phyloP scores from a whole-genome alignment of 2,329 filamentous ascomycete genomes.

The Zymoseptoria pseudotritici region DNA sequence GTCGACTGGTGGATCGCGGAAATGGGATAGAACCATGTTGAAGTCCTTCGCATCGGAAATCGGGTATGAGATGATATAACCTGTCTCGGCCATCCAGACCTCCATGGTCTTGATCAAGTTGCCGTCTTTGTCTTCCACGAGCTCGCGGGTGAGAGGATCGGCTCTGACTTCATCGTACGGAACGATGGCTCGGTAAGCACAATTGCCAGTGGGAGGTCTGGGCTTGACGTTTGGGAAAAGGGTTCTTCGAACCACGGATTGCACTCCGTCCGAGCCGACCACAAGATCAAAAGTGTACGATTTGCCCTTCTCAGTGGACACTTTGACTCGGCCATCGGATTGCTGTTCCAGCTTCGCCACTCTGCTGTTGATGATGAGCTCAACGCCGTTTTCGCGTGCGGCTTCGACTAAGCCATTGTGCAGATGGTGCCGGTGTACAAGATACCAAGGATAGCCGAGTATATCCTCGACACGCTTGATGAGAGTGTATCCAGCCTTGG shows the following conservation, averaged over 20 bases:
- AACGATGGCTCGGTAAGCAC: constrained; percentile 41
- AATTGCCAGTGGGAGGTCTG: constrained; percentile 34
- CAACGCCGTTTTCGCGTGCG: constrained; percentile 33
- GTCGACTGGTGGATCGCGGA: constrained; percentile 32
- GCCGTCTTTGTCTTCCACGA: constrained; percentile 23
- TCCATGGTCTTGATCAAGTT: constrained; percentile 38
- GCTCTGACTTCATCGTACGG: constrained; percentile 37
- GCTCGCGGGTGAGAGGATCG: constrained; percentile 33
- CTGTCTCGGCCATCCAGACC: constrained; percentile 36
- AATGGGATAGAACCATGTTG: constrained; percentile 42
- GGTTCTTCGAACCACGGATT: constrained; percentile 30
- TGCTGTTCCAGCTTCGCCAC: constrained; percentile 30
- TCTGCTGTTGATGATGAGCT: constrained; percentile 32
- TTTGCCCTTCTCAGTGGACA: constrained; percentile 25
- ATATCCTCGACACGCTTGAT: constrained; percentile 29
- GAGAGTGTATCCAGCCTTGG: constrained; percentile 32
- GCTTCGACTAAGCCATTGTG: constrained; percentile 38
- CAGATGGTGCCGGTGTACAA: constrained; percentile 43
- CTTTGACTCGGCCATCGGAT: constrained; percentile 20
- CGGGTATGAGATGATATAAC: constrained; percentile 42
- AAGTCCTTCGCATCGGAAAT: constrained; percentile 39
- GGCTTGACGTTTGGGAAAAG: constrained; percentile 39
- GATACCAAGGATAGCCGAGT: constrained; percentile 37
- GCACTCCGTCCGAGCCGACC: constrained; percentile 27
- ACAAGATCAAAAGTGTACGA: constrained; percentile 22